Conservation (phyloP, 148 eudicot genomes). For the Beta vulgaris region DNA sequence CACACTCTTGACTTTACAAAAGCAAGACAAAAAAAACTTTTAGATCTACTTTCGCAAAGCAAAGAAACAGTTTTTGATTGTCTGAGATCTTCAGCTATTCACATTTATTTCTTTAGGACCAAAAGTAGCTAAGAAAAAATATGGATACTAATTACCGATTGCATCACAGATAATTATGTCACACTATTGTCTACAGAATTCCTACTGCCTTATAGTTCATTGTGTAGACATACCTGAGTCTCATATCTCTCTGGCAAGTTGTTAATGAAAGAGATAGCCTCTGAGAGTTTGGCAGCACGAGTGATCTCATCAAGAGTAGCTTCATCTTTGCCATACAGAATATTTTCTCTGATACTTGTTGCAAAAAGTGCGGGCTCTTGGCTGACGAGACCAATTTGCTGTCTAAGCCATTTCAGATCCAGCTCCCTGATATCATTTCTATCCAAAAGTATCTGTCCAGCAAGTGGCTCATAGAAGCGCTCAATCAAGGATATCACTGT, state of each 20-base stretch:
- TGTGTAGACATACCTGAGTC: conserved; percentile 61
- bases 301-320: conserved; percentile 84
- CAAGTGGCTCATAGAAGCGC: conserved; percentile 88
- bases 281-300: conserved; percentile 93
- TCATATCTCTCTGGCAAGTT: conserved; percentile 95
- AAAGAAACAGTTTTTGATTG: background rate
- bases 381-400: conserved; percentile 84
- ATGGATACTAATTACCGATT: background rate
- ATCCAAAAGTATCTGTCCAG: conserved; percentile 74
- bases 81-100: background rate
- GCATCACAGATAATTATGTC: background rate
- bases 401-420: conserved; percentile 83
- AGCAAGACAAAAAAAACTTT: background rate
- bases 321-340: conserved; percentile 86
- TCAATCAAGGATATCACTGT: conserved; percentile 91
- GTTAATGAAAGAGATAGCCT: conserved; percentile 77
- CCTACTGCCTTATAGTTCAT: conserved; percentile 1
- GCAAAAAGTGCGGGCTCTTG: conserved; percentile 99
- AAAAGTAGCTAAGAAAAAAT: background rate
- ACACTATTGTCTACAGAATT: background rate
- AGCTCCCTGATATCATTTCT: conserved; percentile 64
- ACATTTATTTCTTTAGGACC: background rate
- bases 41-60: background rate
- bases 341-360: conserved; percentile 85
- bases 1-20: background rate